Conservation (phyloP, 345 rosid genomes). For the Hevea brasiliensis region DNA sequence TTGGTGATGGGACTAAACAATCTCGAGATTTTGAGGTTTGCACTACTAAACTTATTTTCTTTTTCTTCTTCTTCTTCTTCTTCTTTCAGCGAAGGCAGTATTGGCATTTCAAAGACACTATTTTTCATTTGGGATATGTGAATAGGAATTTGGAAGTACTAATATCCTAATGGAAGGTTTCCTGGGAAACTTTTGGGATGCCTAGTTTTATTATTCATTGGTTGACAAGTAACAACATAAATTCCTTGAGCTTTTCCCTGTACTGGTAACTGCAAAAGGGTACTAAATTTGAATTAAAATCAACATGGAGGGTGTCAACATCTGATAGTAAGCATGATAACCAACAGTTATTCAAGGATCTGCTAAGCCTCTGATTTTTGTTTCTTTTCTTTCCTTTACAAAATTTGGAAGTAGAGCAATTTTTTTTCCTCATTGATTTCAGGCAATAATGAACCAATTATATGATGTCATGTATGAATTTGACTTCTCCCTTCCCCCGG, state of each 20-base stretch:
- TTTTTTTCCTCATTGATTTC: slow-evolving; percentile 26
- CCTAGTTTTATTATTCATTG: too few relatives aligned
- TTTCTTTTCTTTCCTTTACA: not conserved
- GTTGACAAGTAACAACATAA: not conserved
- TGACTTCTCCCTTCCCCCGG: slow-evolving; percentile 89
- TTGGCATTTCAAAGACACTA: not conserved
- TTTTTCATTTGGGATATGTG: not conserved
- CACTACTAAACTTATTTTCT: too few relatives aligned
- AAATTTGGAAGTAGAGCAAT: not conserved
- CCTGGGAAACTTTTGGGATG: too few relatives aligned
- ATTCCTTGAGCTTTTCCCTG: too few relatives aligned
- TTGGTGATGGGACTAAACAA: slow-evolving; percentile 62
- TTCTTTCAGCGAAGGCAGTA: not conserved
- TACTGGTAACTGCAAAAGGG: too few relatives aligned
- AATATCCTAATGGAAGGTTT: too few relatives aligned
- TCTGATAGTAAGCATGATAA: not conserved
- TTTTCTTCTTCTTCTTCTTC: too few relatives aligned
- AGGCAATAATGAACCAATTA: slow-evolving; percentile 82
- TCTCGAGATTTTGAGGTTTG: slow-evolving; percentile 94
- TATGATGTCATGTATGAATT: slow-evolving; percentile 92
- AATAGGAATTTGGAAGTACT: not conserved
- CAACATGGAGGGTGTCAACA: not conserved
- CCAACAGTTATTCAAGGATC: not conserved
- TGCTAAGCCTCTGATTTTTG: not conserved
- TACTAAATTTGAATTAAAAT: too few relatives aligned